phyloP scores from a whole-genome alignment of 805 yeast species.

The Lachancea lanzarotensis region DNA sequence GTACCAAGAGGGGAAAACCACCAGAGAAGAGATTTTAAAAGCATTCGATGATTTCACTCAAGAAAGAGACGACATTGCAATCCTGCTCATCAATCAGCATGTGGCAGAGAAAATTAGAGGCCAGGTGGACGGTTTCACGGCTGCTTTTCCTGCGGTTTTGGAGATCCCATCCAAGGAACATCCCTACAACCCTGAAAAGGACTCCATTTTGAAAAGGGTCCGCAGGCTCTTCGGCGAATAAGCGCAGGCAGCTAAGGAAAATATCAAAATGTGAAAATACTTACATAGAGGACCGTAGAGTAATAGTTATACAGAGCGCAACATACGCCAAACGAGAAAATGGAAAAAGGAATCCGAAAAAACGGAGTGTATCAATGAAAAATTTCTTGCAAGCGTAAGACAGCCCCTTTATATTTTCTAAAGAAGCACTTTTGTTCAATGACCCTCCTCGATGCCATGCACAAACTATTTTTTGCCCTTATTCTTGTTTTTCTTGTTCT shows the following conservation, averaged over 20 bases:
- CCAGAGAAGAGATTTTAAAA: conserved; percentile 64
- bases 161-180: conserved; percentile 98
- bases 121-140: conserved; percentile 73
- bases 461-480: conserved; percentile 12
- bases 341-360: neutral
- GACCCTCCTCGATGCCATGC: too few species aligned
- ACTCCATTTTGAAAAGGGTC: conserved; percentile 87
- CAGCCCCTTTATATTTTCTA: neutral
- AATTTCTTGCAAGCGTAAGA: neutral
- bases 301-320: neutral
- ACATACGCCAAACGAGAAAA: neutral
- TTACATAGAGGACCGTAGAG: conserved; percentile 1
- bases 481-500: conserved; percentile 32
- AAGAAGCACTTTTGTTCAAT: neutral
- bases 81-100: conserved; percentile 87
- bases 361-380: neutral
- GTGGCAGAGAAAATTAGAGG: conserved; percentile 84
- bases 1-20: conserved; percentile 73
- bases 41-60: conserved; percentile 72
- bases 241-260: conserved; percentile 4
- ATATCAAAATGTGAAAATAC: too few species aligned
- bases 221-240: conserved; percentile 92
- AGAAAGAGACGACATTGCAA: conserved; percentile 83
- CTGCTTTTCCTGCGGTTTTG: conserved; percentile 92
- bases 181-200: conserved; percentile 98